Percentiles rank a stretch among this genome's conserved stretches.
Evolutionary conservation across 257 asterid species (phyloP).

Genomic region (Linaria vulgaris): DNA sequence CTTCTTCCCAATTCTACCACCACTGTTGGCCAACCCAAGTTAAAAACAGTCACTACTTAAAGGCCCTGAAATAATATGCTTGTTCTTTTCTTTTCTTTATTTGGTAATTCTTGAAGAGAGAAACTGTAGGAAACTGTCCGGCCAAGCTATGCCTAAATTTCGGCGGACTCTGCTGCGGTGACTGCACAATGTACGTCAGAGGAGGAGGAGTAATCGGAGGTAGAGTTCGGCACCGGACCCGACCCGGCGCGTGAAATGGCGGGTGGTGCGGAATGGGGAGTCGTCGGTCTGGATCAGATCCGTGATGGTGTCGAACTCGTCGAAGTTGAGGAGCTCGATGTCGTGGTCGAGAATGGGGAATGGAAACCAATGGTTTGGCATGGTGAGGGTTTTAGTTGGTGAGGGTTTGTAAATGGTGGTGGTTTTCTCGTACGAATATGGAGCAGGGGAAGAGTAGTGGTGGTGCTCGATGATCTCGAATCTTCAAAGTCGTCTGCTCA

Average conservation of each 20-base stretch:
- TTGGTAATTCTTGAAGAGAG: conserved; percentile 91
- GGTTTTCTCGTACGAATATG: too few relatives aligned
- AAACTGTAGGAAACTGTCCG: conserved; percentile 77
- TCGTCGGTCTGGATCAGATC: conserved; percentile 89
- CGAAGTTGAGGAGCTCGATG: conserved; percentile 46
- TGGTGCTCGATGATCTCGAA: conserved; percentile 53
- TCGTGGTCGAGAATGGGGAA: conserved; percentile 33
- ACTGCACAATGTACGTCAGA: conserved; percentile 18
- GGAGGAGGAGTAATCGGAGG: conserved; percentile 43
- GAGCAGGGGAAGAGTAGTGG: too few relatives aligned
- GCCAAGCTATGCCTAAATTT: conserved; percentile 74
- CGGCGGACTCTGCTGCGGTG: conserved; percentile 35
- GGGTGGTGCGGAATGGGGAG: conserved; percentile 51
- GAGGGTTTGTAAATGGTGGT: conserved; percentile 33
- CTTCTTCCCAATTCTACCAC: too few relatives aligned
- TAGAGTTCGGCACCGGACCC: conserved; percentile 33
- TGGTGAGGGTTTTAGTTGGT: conserved; percentile 27
- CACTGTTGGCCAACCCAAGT: too few relatives aligned
- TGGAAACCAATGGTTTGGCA: conserved; percentile 35
- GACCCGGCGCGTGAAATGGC: conserved; percentile 37
- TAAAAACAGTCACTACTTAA: too few relatives aligned
- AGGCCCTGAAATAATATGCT: too few relatives aligned
- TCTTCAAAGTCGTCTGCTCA: conserved; percentile 67
- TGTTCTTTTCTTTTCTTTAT: too few relatives aligned
- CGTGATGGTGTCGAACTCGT: conserved; percentile 51